Percentiles rank a stretch among this genome's conserved stretches.
phyloP scores from a whole-genome alignment of 495 filamentous ascomycete species.

The Penicillium ochrochloron region DNA sequence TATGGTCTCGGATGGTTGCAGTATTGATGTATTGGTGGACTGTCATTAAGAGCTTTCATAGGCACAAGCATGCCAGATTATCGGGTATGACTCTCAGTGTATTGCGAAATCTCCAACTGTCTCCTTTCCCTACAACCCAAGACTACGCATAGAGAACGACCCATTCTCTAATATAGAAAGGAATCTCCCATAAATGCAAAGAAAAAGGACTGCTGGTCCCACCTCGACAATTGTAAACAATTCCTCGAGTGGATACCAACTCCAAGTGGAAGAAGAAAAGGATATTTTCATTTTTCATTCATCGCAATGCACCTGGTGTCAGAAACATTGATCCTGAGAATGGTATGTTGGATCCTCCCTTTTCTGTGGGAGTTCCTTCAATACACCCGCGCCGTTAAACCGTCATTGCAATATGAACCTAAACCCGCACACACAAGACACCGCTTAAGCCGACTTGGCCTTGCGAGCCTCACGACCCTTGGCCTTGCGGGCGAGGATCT shows the following conservation, averaged over 20 bases:
- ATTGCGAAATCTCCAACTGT: not conserved
- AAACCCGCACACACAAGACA: slow-evolving; percentile 37
- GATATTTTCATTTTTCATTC: slow-evolving; percentile 38
- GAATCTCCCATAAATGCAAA: not conserved
- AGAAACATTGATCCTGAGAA: slow-evolving; percentile 37
- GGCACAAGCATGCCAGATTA: not conserved
- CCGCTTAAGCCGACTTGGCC: slow-evolving; percentile 44
- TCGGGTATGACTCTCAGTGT: not conserved
- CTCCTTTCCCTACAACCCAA: slow-evolving; percentile 6
- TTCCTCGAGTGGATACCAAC: slow-evolving; percentile 12
- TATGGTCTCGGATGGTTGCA: not conserved
- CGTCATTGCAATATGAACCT: slow-evolving; percentile 45
- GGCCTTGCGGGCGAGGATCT: slow-evolving; percentile 75
- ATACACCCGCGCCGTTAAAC: slow-evolving; percentile 45
- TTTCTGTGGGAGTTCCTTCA: slow-evolving; percentile 41
- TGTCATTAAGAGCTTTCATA: not conserved
- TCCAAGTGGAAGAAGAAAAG: slow-evolving; percentile 24
- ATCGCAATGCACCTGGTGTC: slow-evolving; percentile 39
- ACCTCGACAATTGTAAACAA: not conserved
- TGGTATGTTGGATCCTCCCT: slow-evolving; percentile 36
- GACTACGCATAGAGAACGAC: not conserved
- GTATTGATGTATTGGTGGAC: not conserved
- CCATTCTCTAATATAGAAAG: not conserved
- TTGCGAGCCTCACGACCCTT: slow-evolving; percentile 57
- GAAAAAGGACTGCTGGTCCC: not conserved